A percentile compares a stretch with the other conserved stretches of the same genome.
These are phyloP conservation scores for Aquilaria agallochum DNA, from an alignment of 441 rosid genomes.

Conservation along the genomic window DNA sequence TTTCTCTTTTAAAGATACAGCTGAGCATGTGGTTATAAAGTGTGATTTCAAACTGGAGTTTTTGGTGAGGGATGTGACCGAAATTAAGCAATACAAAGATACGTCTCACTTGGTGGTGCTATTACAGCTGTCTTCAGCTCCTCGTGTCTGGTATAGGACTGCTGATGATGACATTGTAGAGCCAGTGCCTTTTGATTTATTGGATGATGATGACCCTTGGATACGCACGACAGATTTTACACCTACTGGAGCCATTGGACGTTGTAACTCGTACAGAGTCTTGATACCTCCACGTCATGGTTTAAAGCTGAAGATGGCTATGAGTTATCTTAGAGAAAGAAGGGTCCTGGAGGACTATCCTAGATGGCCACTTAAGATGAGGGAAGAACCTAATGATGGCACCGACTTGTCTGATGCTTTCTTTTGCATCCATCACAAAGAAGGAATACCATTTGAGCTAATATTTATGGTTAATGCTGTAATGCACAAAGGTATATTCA, in stretches of 20 bases:
- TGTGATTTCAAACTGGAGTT: slow-evolving; percentile 86
- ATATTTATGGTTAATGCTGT: slow-evolving; percentile 78
- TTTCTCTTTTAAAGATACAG: slow-evolving; percentile 56
- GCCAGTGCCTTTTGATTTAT: slow-evolving; percentile 49
- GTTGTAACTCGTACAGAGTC: slow-evolving; percentile 63
- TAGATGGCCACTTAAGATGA: slow-evolving; percentile 30
- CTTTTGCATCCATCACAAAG: slow-evolving; percentile 48
- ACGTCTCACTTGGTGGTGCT: slow-evolving; percentile 40
- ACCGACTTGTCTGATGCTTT: slow-evolving; percentile 46
- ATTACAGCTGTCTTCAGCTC: slow-evolving; percentile 72
- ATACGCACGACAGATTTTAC: slow-evolving; percentile 91
- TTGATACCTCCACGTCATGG: slow-evolving; percentile 66
- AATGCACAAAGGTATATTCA: slow-evolving; percentile 71
- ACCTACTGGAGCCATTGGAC: slow-evolving; percentile 69
- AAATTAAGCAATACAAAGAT: slow-evolving; percentile 45
- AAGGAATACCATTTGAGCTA: slow-evolving; percentile 61
- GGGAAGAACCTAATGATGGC: slow-evolving; percentile 68
- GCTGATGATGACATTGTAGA: slow-evolving; percentile 74
- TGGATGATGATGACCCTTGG: slow-evolving; percentile 99
- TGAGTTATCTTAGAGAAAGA: slow-evolving; percentile 41
- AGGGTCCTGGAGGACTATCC: slow-evolving; percentile 50
- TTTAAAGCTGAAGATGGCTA: slow-evolving; percentile 44
- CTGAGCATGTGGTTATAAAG: slow-evolving; percentile 54
- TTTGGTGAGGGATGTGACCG: slow-evolving; percentile 66
- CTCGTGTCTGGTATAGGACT: slow-evolving; percentile 79